These are phyloP conservation scores for Podaxis sp. DNA, from an alignment of 768 basidiomycete species.

Conservation along the genomic window DNA sequence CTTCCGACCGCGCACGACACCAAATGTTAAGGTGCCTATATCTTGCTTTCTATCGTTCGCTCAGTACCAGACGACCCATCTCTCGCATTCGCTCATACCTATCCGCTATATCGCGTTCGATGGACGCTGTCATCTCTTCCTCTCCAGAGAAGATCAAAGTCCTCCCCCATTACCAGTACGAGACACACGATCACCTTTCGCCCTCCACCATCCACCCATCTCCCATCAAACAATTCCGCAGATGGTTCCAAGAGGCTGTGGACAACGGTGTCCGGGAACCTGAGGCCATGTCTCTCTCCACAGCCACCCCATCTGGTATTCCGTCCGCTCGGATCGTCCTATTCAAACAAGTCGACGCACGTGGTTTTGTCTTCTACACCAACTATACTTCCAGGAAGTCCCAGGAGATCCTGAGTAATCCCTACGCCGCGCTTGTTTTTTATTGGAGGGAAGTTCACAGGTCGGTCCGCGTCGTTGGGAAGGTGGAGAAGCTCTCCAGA, in stretches of 20 bases:
- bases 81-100: neutral
- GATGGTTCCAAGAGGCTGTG: constrained; percentile 77
- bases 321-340: constrained; percentile 90
- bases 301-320: constrained; percentile 66
- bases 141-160: constrained; percentile 61
- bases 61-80: neutral
- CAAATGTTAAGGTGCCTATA: neutral
- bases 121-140: constrained; percentile 46
- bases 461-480: constrained; percentile 82
- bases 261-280: constrained; percentile 68
- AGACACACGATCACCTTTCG: constrained; percentile 58
- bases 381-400: constrained; percentile 97
- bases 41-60: neutral
- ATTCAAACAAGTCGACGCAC: constrained; percentile 85
- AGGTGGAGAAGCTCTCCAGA: constrained; percentile 71
- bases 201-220: constrained; percentile 59
- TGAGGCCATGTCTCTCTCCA: constrained; percentile 86
- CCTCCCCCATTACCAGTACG: constrained; percentile 75
- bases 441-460: constrained; percentile 89
- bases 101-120: constrained; percentile 3
- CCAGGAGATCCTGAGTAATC: constrained; percentile 72
- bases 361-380: constrained; percentile 95
- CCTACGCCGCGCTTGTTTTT: constrained; percentile 79
- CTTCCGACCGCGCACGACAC: neutral
- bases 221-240: constrained; percentile 83